Evolutionary conservation across 441 rosid species (phyloP), one percentile per base, ranked within the genome.

Genomic region (Bruguiera hainesii): DNA sequence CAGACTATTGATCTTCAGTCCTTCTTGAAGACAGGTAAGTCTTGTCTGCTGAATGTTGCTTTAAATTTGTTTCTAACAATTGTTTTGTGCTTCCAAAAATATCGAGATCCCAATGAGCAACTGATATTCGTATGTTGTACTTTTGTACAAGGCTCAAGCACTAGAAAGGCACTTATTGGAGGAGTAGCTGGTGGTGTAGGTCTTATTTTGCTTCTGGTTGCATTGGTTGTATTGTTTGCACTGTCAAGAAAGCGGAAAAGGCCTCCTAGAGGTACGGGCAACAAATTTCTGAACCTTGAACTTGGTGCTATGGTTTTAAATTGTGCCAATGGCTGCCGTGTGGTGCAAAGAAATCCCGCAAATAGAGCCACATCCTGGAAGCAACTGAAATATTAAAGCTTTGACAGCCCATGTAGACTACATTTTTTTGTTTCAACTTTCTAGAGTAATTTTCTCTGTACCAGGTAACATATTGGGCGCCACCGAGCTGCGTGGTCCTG

Each of bases 401-500:
- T 39, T 11, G 13, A 39, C 48, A 11, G 48, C 48, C 13, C 15
- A 2, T 39, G 5, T 11, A 11, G 13, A 39, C 15, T 39, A 10
- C 48, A 39, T 39, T 39, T 39, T 10, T 39, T 39, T 11, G 48
- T 39, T 10, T 39, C 16, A 11, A 11, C 56, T 52, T 52, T 21
- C 56, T 8, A 0, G 7, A 52, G 56, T 52, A 13, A 23, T 52
- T 52, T 7, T 20, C 26, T 52, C 9, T 19, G 26, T 52, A 23
- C 23, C 74, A 82, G 85, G 71, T 52, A 69, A 78, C 60, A 66
- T 82, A 20, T 59, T 74, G n/a, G 78, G 63, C 2, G 83, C 75
- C 57, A 82, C 83, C 6, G 85, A 80, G 49, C 63, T 82, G 58
- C 83, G 66, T 60, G 86, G 86, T 4, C 82, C 86, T 3, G 25